Base-by-base conservation (phyloP, 768 basidiomycete species). In the Holtermanniella nyarrowii region DNA sequence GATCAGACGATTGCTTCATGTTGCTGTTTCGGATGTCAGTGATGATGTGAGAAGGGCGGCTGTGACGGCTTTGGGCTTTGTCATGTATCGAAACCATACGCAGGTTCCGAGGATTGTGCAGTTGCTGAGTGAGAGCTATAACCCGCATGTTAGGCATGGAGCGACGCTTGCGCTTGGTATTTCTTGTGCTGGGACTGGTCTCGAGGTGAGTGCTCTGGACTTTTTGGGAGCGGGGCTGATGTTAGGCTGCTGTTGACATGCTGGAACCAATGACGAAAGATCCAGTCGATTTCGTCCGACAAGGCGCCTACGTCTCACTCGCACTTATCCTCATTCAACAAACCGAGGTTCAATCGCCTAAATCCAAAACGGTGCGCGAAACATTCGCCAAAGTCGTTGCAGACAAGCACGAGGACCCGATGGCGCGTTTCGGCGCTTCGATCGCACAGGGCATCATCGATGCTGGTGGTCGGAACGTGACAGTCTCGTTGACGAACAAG, bases 221-320 rank as follows among this genome's bases (percentile, higher is more conserved):
- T 14, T 14, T 46, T 22, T 5, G 14, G 3, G 22, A 16, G 57
- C 11, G 26, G 37, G 49, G 42, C 40, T 39, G 2, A 18, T 57
- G 49, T 12, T 68, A 91, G 84, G 91, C 97, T 73, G 95, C 95
- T 20, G 81, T 97, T 53, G 89, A 90, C 59, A 87, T 99, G 57
- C 75, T 99, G 56, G 89, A 97, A 70, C 95, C 95, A 3, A 88
- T 99, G 86, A 95, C 90, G 18, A 95, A 88, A 66, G 95, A 99
- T 60, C 83, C 90, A 21, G 87, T 96, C 42, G 95, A 99, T 73
- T 99, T 97, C 67, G 95, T 99, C 50, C 86, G 93, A 14, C 95
- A 99, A 73, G 93, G 93, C 12, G 95, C 95, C 1, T 87, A 91
- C 71, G 82, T 95, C 58, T 85, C 93, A 14, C 79, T 97, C 45